Base-by-base conservation (phyloP, 73 alveolate species). In the Tetrahymena thermophila region DNA sequence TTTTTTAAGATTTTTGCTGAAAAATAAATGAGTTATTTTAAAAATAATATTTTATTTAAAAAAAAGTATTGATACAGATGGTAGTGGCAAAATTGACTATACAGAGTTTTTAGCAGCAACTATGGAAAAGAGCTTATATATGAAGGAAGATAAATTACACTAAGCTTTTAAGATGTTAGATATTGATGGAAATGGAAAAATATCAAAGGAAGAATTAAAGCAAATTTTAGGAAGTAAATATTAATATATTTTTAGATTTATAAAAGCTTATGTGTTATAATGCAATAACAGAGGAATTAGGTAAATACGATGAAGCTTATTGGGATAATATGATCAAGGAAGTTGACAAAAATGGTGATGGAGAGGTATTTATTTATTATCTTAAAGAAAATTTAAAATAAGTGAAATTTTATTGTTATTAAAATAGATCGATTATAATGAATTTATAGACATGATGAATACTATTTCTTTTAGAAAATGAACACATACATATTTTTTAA, bases 281-380 rank as follows among this genome's bases (percentile, higher is more conserved):
- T 28, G 23, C 17, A 71, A 28, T 23, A 71, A 71, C 35, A 71
- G 89, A 71, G 89, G 89, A 71, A 71, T 71, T 71, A 71, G 95
- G 93, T 84, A 56, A 37, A 34, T 85, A 57, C 93, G 94, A 96
- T 94, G 98, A 97, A 84, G 23, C 23, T 35, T 84, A 94, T 93
- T 94, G 94, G 50, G 97, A 97, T 13, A 38, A 58, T n/a, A 71
- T 94, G 94, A 97, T 97, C 84, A 94, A 94, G 43, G 97, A 97
- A 94, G 97, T 94, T 93, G 98, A 97, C 44, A 94, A 94, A 94
- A 93, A 97, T 97, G 98, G 98, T 11, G 98, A 97, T 97, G 98
- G 98, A 10, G 97, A 96, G 37, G 89, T 71, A 71, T 71, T 10
- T 9, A 25, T 71, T 25, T 9, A 3, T 23, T 4, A 34, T 0